Percentiles rank a stretch among this genome's conserved stretches.
Evolutionary conservation across 2,329 filamentous ascomycete species (phyloP).

Genomic region (Westerdykella sp.): DNA sequence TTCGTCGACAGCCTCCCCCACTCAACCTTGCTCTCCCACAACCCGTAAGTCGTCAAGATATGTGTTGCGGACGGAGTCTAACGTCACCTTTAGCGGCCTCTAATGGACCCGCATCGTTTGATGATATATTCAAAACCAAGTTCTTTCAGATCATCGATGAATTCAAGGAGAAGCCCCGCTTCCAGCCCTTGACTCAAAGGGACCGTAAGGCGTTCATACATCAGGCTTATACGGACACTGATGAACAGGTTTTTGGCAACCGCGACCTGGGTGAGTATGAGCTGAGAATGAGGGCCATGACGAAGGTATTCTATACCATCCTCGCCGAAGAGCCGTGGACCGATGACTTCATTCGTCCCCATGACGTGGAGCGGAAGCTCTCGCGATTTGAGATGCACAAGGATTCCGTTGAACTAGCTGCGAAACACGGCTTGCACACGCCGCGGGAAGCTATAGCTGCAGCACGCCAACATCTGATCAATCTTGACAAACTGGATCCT

Average conservation of each 20-base stretch:
- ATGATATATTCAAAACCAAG: slow-evolving; percentile 31
- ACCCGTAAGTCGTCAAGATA: neutral
- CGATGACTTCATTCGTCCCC: slow-evolving; percentile 34
- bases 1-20: slow-evolving; percentile 9
- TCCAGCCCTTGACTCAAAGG: slow-evolving; percentile 23
- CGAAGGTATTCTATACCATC: slow-evolving; percentile 34
- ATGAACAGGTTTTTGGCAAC: slow-evolving; percentile 24
- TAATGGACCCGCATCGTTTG: slow-evolving; percentile 16
- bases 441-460: slow-evolving; percentile 30
- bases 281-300: slow-evolving; percentile 32
- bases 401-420: slow-evolving; percentile 28
- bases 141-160: slow-evolving; percentile 31
- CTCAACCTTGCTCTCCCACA: slow-evolving; percentile 2
- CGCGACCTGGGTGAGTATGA: slow-evolving; percentile 26
- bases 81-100: neutral
- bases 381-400: slow-evolving; percentile 35
- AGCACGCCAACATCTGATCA: slow-evolving; percentile 21
- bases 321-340: slow-evolving; percentile 36
- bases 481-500: slow-evolving; percentile 10
- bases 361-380: slow-evolving; percentile 34
- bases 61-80: neutral
- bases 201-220: slow-evolving; percentile 33
- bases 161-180: slow-evolving; percentile 26
- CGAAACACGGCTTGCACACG: slow-evolving; percentile 21
- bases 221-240: slow-evolving; percentile 24